Evolutionary conservation across 306 rosid genomes (phyloP).

Genomic region (Benincasa hispida): DNA sequence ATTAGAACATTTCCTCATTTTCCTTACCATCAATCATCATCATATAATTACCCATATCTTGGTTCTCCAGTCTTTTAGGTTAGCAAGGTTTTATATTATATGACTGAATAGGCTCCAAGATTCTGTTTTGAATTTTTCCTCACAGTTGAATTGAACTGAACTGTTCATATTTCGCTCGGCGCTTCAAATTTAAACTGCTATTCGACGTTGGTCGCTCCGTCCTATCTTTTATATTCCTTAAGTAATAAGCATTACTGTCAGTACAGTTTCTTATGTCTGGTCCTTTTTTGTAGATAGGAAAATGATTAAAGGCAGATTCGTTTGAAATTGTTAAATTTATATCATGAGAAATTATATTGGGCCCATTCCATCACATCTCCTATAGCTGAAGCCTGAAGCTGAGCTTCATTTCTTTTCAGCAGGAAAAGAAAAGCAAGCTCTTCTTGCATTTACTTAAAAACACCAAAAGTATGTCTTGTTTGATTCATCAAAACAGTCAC

Average conservation of each 20-base stretch:
- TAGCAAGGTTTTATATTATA: neutral
- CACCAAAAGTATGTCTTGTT: neutral
- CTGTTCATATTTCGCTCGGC: neutral
- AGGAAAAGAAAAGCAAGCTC: neutral
- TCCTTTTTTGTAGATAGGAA: conserved; percentile 3
- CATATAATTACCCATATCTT: neutral
- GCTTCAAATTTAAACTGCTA: neutral
- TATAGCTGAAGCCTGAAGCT: neutral
- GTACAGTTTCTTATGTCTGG: neutral
- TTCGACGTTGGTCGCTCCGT: neutral
- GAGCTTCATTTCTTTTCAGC: neutral
- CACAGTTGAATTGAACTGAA: neutral
- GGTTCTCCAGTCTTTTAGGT: neutral
- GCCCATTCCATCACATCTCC: neutral
- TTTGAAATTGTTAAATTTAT: neutral
- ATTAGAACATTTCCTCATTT: neutral
- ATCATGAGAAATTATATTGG: neutral
- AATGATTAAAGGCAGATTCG: conserved; percentile 10
- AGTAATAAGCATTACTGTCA: conserved; percentile 2
- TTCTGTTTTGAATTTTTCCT: neutral
- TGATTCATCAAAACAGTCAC: neutral
- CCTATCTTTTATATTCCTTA: neutral
- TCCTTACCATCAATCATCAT: neutral
- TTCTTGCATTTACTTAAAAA: neutral
- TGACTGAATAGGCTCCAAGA: neutral